These are phyloP conservation scores for Euphorbia tirucalli DNA, from an alignment of 345 rosid genomes.

Conservation along the genomic window DNA sequence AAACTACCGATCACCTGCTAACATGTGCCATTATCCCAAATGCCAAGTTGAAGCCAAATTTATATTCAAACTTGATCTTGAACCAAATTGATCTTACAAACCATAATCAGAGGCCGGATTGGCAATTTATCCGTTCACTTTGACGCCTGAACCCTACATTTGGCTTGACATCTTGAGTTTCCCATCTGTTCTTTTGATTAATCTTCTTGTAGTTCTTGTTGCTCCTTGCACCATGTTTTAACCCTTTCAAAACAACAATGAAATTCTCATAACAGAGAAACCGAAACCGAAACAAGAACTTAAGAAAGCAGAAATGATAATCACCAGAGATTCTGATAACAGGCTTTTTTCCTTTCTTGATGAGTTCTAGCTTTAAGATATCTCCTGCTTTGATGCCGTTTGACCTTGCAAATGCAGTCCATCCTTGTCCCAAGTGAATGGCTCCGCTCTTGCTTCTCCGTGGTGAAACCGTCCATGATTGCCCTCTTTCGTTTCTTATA, in stretches of 20 bases:
- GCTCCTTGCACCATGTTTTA: background rate
- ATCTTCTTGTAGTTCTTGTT: background rate
- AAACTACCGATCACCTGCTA: too few species aligned
- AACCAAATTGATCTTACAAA: too few species aligned
- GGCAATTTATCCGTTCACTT: too few species aligned
- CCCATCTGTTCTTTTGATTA: background rate
- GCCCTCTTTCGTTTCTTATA: background rate
- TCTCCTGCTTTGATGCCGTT: background rate
- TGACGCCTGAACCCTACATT: background rate
- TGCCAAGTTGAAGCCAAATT: too few species aligned
- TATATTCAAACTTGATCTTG: too few species aligned
- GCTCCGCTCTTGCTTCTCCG: background rate
- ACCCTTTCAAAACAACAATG: background rate
- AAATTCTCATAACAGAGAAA: too few species aligned
- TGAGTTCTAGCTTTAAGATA: background rate
- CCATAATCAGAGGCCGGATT: too few species aligned
- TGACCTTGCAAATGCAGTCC: slow-evolving; percentile 1
- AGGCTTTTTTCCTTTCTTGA: background rate
- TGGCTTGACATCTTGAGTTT: background rate
- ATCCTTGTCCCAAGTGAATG: background rate
- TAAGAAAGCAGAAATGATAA: background rate
- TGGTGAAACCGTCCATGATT: background rate
- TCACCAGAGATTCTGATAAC: background rate
- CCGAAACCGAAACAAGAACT: background rate
- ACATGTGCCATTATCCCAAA: too few species aligned